A percentile compares a stretch with the other conserved stretches of the same genome.
phyloP scores from a whole-genome alignment of 139 green algal genomes.

The Closterium sp. region DNA sequence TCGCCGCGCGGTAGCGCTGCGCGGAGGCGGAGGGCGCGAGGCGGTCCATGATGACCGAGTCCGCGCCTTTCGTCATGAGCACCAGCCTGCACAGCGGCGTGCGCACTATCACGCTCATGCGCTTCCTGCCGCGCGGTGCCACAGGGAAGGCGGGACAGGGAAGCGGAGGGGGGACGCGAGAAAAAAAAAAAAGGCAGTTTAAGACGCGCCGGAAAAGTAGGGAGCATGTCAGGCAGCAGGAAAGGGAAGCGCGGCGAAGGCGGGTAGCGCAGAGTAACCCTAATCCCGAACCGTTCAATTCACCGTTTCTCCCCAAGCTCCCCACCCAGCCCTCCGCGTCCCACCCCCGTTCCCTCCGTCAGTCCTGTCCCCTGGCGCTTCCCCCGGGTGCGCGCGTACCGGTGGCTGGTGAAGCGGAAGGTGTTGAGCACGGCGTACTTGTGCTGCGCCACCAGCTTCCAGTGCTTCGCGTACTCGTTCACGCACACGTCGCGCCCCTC shows the following conservation, averaged over 20 bases:
- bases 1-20: constrained; percentile 39
- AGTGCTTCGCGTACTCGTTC: constrained; percentile 23
- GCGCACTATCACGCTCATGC: constrained; percentile 70
- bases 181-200: too few species aligned
- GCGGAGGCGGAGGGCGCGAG: constrained; percentile 41
- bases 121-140: constrained; percentile 61
- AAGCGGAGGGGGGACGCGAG: constrained; percentile 42
- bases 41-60: constrained; percentile 73
- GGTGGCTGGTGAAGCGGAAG: not conserved
- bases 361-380: not conserved
- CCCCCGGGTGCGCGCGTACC: not conserved
- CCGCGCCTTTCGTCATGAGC: constrained; percentile 86
- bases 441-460: not conserved
- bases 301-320: not conserved
- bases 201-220: too few species aligned
- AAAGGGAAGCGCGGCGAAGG: too few species aligned
- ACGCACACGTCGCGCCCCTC: constrained; percentile 8
- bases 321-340: not conserved
- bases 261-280: too few species aligned
- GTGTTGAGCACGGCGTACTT: not conserved
- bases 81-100: constrained; percentile 61
- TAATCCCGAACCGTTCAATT: not conserved
- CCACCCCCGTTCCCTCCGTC: not conserved
- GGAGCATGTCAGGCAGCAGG: too few species aligned
- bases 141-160: constrained; percentile 85